A percentile compares a stretch with the other conserved stretches of the same genome.
Conservation (phyloP, 805 yeast species). For the Lachancea waltii region DNA sequence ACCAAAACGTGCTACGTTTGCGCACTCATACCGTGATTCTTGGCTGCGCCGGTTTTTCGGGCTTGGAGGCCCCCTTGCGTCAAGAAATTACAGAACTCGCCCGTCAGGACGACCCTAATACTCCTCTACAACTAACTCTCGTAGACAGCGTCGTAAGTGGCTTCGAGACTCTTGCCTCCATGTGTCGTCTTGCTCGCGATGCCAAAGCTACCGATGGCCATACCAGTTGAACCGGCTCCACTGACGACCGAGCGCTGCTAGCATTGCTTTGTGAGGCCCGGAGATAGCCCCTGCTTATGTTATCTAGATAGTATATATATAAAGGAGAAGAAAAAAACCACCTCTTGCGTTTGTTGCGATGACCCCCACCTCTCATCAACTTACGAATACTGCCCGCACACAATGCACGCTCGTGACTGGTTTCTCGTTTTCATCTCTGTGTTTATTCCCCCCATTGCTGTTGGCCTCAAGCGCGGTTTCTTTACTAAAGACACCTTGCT, state of each 20-base stretch:
- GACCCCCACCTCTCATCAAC: too few relatives aligned
- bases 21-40: conserved; percentile 17
- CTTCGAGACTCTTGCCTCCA: conserved; percentile 4
- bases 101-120: background rate
- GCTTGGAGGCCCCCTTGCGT: conserved; percentile 12
- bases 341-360: too few relatives aligned
- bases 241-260: too few relatives aligned
- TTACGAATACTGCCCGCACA: too few relatives aligned
- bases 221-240: too few relatives aligned
- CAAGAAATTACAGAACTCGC: conserved; percentile 3
- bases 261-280: background rate
- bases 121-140: conserved; percentile 3
- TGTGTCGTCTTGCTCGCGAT: conserved; percentile 3
- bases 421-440: conserved; percentile 60
- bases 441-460: conserved; percentile 68
- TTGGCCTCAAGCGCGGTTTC: conserved; percentile 59
- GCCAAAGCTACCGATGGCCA: too few relatives aligned
- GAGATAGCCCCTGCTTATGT: background rate
- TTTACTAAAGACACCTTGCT: conserved; percentile 37
- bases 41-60: conserved; percentile 28
- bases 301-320: too few relatives aligned
- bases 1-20: conserved; percentile 15
- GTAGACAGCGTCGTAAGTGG: conserved; percentile 10
- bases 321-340: too few relatives aligned
- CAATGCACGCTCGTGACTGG: conserved; percentile 49